phyloP scores from a whole-genome alignment of 345 rosid species.

The Eutrema heterophyllum region DNA sequence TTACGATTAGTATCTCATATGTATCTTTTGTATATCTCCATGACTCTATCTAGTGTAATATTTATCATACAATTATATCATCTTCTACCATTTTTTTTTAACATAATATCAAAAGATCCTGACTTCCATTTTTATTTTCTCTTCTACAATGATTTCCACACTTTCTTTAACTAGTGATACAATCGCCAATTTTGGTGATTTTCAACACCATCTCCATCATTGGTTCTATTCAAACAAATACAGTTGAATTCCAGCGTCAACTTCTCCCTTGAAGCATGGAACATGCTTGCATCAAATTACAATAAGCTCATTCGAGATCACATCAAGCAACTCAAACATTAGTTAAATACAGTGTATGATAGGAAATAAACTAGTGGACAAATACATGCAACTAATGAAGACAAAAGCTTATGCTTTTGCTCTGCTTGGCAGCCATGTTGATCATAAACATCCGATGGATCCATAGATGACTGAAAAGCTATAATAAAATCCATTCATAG shows the following conservation, averaged over 20 bases:
- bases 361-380: background rate
- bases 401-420: background rate
- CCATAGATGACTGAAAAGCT: background rate
- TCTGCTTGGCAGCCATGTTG: background rate
- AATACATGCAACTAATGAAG: background rate
- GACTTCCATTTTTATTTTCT: background rate
- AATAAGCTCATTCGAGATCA: background rate
- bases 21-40: background rate
- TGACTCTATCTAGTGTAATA: background rate
- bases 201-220: background rate
- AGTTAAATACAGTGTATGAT: background rate
- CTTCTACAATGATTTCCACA: background rate
- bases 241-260: background rate
- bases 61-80: background rate
- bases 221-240: background rate
- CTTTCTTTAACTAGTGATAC: background rate
- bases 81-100: background rate
- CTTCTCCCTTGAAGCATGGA: background rate
- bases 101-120: background rate
- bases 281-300: background rate
- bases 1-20: background rate
- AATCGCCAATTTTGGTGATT: background rate
- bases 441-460: background rate
- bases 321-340: background rate
- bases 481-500: background rate